Evolutionary conservation across 169 alveolate genomes (phyloP), one percentile per base, ranked within the genome.

Genomic region (Cryptosporidium bovis): DNA sequence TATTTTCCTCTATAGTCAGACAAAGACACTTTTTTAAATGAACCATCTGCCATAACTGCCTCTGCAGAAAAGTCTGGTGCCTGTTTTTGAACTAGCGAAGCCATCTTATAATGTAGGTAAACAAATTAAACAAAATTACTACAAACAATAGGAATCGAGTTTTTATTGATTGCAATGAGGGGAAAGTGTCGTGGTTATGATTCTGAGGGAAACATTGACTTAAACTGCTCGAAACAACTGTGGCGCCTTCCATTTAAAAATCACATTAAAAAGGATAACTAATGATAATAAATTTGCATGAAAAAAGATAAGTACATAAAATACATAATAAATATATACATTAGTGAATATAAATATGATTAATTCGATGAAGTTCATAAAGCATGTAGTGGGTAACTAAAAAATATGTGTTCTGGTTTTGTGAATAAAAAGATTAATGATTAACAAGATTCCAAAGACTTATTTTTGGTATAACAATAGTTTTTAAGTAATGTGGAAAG

Each of bases 21-120:
- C 82, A 98, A 93, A 55, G 94, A 90, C 13, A 98, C 91, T 65
- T 91, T 95, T 83, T 96, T 94, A 93, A 98, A 96, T 53, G 96
- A 93, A 58, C 95, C 97, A 77, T 96, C 97, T 33, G 95, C 94
- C 98, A 97, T 96, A 53, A 95, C 96, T 0, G 99, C 99, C 91
- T 93, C 97, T 51, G 98, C 97, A 67, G 96, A 93, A 90, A 98
- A 97, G 82, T 90, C 85, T 7, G 99, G 99, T 62, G 99, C 99
- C 58, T 96, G 18, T 51, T 77, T 77, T 27, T 66, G 65, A 27
- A 77, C 87, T 44, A 77, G 50, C 24, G 87, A 44, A 33, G 50
- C 27, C 87, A 77, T 77, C 29, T 29, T 33, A 3, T 60, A 62
- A 27, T 6, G 3, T 2, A 2, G 7, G 18, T 53, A 53, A 53